Evolutionary conservation across 139 green algal genomes (phyloP), one percentile per base, ranked within the genome.

Genomic region (Volvox africanus): DNA sequence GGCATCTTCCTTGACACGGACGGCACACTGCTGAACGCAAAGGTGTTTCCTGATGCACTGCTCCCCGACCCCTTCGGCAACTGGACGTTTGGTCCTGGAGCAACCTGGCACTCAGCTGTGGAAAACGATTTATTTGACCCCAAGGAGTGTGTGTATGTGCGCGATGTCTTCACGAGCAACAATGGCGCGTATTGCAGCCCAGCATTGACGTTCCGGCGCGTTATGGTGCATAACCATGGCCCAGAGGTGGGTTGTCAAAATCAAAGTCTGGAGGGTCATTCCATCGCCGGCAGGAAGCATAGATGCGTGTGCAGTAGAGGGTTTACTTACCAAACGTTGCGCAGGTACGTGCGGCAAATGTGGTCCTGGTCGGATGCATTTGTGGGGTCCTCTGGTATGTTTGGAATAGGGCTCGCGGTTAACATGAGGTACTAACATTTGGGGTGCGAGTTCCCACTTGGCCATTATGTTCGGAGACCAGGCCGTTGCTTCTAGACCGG

Each of bases 1-100:
- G 81, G 81, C 61, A 77, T 87, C n/a, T 87, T 62, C 3, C 71
- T 81, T 69, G 95, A 96, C 89, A 94, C 85, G 55, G 95, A 96
- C 80, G 95, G 95, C 82, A 91, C 73, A 12, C 86, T 96, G 30
- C 17, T 96, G n/a, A 95, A 91, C 77, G 5, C 28, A 32, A 21
- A 84, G 37, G 94, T 68, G 61, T 24, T 94, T 19, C 83, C 82
- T 0, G 11, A 77, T 1, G 21, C 26, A 5, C 30, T 93, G 19
- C 20, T 80, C 9, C 32, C 71, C 26, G 32, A 28, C 36, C 30
- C 81, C 30, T 17, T 0, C n/a, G 73, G 84, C 24, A 32, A 16
- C 87, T 87, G 73, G 61, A 35, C 87, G 36, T 19, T 44, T 6
- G 80, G 77, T 37, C 37, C 80, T n/a, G n/a, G 81, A 28, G 6